Conservation (phyloP, 2,329 filamentous ascomycete genomes). For the Xylaria sp. region DNA sequence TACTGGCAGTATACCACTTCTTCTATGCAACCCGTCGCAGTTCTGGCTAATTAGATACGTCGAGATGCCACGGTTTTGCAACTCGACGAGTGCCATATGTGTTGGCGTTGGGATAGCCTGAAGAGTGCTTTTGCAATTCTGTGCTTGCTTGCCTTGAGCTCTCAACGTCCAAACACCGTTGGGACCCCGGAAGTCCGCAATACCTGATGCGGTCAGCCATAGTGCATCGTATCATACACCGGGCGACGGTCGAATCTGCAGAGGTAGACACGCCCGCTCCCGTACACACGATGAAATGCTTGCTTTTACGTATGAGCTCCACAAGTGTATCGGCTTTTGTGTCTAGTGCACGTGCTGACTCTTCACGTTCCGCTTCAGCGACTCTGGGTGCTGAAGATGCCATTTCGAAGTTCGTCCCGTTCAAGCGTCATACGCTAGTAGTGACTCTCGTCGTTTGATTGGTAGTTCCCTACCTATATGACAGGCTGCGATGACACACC, state of each 20-base stretch:
- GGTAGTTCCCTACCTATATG: not conserved
- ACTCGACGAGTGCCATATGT: conserved; percentile 60
- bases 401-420: conserved; percentile 22
- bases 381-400: conserved; percentile 43
- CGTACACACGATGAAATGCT: conserved; percentile 60
- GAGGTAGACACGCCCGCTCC: conserved; percentile 61
- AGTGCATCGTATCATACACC: not conserved
- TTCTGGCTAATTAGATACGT: conserved; percentile 60
- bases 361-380: conserved; percentile 42
- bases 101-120: conserved; percentile 59
- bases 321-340: conserved; percentile 54
- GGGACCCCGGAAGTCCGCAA: conserved; percentile 61
- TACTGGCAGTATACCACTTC: conserved; percentile 59
- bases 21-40: conserved; percentile 58
- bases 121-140: conserved; percentile 51
- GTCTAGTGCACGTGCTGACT: conserved; percentile 47
- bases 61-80: conserved; percentile 55
- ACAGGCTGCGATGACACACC: too few species aligned
- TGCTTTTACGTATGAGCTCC: conserved; percentile 54
- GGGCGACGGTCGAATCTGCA: conserved; percentile 48
- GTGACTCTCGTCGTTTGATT: not conserved
- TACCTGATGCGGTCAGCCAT: conserved; percentile 48
- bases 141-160: conserved; percentile 55
- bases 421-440: not conserved
- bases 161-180: conserved; percentile 59